phyloP scores from a whole-genome alignment of 108 stramenopile species.

The Aurantiochytrium sp. region DNA sequence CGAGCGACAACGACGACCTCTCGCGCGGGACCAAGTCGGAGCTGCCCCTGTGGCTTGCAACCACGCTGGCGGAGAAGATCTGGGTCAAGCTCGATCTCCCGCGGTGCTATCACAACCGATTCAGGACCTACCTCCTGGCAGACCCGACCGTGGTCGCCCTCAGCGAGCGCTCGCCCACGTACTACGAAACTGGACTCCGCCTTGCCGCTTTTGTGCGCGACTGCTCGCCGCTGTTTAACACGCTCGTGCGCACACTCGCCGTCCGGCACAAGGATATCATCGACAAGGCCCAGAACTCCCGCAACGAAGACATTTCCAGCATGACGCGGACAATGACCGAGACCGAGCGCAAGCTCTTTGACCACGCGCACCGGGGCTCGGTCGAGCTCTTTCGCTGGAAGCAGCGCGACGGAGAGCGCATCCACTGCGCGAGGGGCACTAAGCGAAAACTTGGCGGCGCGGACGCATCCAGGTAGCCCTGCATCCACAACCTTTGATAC shows the following conservation, averaged over 20 bases:
- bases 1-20: not conserved
- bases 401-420: not conserved
- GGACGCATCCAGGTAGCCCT: not conserved
- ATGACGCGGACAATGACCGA: not conserved
- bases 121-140: not conserved
- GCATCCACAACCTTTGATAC: too few species aligned
- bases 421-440: not conserved
- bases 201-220: not conserved
- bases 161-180: not conserved
- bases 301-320: not conserved
- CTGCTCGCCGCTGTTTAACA: not conserved
- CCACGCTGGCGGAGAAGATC: not conserved
- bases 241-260: not conserved
- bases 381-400: not conserved
- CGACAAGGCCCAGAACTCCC: slow-evolving; percentile 27
- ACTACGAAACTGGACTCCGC: not conserved
- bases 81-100: not conserved
- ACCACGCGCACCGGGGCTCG: not conserved
- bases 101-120: not conserved
- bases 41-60: not conserved
- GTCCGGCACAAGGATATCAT: not conserved
- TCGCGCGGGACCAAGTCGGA: not conserved
- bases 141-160: not conserved
- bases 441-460: not conserved
- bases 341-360: not conserved